Base-by-base conservation (phyloP, 495 filamentous ascomycete species). In the Aspergillus nidulans region DNA sequence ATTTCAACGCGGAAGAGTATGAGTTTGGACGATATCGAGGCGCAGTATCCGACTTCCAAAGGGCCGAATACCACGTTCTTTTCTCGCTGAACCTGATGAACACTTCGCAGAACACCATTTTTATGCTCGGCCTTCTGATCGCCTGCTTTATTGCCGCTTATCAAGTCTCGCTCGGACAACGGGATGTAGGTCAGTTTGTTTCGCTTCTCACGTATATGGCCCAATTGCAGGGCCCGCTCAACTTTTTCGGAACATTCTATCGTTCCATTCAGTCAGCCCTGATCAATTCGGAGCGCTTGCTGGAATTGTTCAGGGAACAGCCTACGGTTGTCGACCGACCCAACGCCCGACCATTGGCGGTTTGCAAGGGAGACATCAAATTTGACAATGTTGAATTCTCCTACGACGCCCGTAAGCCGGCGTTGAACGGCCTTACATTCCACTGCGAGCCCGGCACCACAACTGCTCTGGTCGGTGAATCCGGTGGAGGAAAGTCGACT, bases 211-310 rank as follows among this genome's bases (percentile, higher is more conserved):
- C 87, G 5, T 98, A 97, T 72, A 91, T 97, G 78, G 85, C 83
- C 25, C 94, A 98, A 68, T 77, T 98, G 26, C 91, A 96, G 70
- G 86, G 85, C 1, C 94, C 94, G 8, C 78, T 98, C 61, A 96
- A 96, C 69, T 98, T 95, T 79, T 97, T 98, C 70, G 94, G 95
- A 47, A 94, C 94, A 0, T 97, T 98, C 70, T 98, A 97, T 67
- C 83, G 94, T 34, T 92, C 90, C 54, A 94, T 97, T 19, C 94
- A 97, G 71, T 91, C 90, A 32, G 89, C 91, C 48, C 86, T 98
- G 87, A 97, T 98, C 64, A 97, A 95, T 57, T 90, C 91, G 7
- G 94, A 98, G 75, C 84, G 94, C 3, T 84, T 97, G 72, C 76
- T 98, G 47, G 95, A 98, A 67, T 74, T 97, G 32, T 98, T 98